Evolutionary conservation across 768 basidiomycete genomes (phyloP), one percentile per base, ranked within the genome.

Genomic region (Lactarius hatsudake): DNA sequence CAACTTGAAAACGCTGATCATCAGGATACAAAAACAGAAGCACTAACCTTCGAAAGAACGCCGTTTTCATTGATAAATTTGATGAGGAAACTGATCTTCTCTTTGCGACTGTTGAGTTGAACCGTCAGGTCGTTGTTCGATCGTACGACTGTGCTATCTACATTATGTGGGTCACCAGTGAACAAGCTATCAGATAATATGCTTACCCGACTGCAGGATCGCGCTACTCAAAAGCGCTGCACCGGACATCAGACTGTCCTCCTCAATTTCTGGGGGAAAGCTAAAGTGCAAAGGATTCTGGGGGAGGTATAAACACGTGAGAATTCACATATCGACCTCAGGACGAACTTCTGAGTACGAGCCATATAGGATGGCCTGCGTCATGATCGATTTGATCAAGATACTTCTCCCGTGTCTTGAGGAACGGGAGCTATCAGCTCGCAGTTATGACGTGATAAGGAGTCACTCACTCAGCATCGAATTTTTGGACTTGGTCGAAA

Each of bases 1-100:
- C 12, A 9, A n/a, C 20, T 59, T 26, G n/a, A 59, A 23, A 54
- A 28, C 30, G 53, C 28, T 23, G 20, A 30, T 42, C 38, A n/a
- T n/a, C 3, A 26, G 17, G 56, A 18, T 6, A 26, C 28, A 48
- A 64, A 12, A 28, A 43, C 61, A 36, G 17, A 9, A 23, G n/a
- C 34, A 68, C 78, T 70, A 38, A 91, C 94, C 82, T 91, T 93
- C 45, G 79, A 80, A 42, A 96, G 79, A 6, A 89, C 88, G 0
- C 84, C 88, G 75, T 96, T 96, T 61, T 92, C 88, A 55, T 94
- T 91, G 72, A 97, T 91, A 75, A 94, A 96, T 30, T 82, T 83
- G 71, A 96, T 91, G n/a, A 98, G 81, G 83, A 91, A 93, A 62
- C 86, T 87, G 34, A 96, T 78, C 43, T 92, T 81, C 63, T 89